These are phyloP conservation scores for Somion occarium DNA, from an alignment of 1,284 basidiomycete genomes.

Conservation along the genomic window DNA sequence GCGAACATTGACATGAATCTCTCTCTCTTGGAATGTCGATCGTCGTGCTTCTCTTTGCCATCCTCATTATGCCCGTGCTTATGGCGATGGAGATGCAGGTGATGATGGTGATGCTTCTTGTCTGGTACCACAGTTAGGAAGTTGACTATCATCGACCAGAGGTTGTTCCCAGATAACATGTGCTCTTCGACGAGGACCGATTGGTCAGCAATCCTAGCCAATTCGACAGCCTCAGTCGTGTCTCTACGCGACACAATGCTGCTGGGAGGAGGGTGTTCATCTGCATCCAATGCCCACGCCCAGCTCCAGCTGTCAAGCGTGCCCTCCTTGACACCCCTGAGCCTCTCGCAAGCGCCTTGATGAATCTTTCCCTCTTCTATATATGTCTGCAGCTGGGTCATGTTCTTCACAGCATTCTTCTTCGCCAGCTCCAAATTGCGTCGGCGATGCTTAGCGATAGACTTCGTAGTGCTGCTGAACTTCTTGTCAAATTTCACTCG, in stretches of 20 bases:
- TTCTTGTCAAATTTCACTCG: slow-evolving; percentile 55
- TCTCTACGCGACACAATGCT: slow-evolving; percentile 78
- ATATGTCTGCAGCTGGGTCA: slow-evolving; percentile 40
- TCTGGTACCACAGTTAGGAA: slow-evolving; percentile 46
- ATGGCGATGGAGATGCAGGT: no score
- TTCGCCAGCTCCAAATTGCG: slow-evolving; percentile 56
- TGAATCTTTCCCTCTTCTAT: slow-evolving; percentile 18
- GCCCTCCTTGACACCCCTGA: slow-evolving; percentile 27
- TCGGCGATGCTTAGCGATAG: slow-evolving; percentile 56
- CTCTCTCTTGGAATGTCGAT: slow-evolving; percentile 13
- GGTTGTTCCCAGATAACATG: slow-evolving; percentile 56
- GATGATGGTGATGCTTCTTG: slow-evolving; percentile 16
- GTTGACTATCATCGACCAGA: slow-evolving; percentile 64
- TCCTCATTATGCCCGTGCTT: slow-evolving; percentile 6
- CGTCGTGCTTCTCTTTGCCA: not conserved
- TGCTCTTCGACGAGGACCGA: slow-evolving; percentile 51
- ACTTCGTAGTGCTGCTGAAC: slow-evolving; percentile 49
- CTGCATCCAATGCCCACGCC: slow-evolving; percentile 72
- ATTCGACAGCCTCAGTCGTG: slow-evolving; percentile 64
- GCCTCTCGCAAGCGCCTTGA: slow-evolving; percentile 20
- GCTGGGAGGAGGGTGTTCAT: slow-evolving; percentile 75
- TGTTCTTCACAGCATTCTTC: slow-evolving; percentile 48
- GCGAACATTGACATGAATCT: slow-evolving; percentile 22
- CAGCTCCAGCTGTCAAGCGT: slow-evolving; percentile 54
- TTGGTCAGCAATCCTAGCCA: slow-evolving; percentile 69